Evolutionary conservation across 1,284 basidiomycete genomes (phyloP), one percentile per base, ranked within the genome.

Genomic region (Marasmius fiardii): DNA sequence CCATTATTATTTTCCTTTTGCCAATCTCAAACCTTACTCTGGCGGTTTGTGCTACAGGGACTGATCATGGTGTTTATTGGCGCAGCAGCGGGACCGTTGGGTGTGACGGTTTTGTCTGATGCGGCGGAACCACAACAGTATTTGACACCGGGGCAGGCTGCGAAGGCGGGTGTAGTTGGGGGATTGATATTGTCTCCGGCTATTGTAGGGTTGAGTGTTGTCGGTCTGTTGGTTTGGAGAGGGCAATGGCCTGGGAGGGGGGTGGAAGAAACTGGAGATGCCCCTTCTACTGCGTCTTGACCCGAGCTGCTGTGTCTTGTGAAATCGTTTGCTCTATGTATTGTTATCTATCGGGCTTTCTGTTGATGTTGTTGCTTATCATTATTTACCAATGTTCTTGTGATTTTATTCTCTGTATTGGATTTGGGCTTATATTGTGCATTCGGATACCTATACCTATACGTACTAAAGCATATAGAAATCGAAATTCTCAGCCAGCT

Each of bases 1-100:
- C 23, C 35, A 5, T 18, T 37, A 5, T n/a, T 26, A 3, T 21
- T 26, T 12, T 4, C 18, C 51, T 23, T 39, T 23, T 26, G 39
- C 31, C 21, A 45, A 21, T 21, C 28, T 21, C 23, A 23, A 20
- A 34, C 31, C n/a, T 48, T 35, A 60, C 61, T 24, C 56, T 41
- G 53, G 55, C 11, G 62, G 61, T 39, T 45, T 51, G 1, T 61
- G 63, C 4, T 66, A 65, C 53, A 57, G 24, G 57, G 48, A 3
- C 26, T 64, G 12, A 52, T 68, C 5, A 37, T 52, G n/a, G 45
- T 68, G 10, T 58, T 57, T n/a, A 53, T 70, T 7, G 68, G 67
- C 11, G 60, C 61, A 11, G 54, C 64, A 8, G 53, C 67, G 7
- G 66, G 63, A n/a, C 65, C 68, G 3, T 58, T 70, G n/a, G 68